Conservation (phyloP, 768 basidiomycete genomes). For the Boletus subparvulus region DNA sequence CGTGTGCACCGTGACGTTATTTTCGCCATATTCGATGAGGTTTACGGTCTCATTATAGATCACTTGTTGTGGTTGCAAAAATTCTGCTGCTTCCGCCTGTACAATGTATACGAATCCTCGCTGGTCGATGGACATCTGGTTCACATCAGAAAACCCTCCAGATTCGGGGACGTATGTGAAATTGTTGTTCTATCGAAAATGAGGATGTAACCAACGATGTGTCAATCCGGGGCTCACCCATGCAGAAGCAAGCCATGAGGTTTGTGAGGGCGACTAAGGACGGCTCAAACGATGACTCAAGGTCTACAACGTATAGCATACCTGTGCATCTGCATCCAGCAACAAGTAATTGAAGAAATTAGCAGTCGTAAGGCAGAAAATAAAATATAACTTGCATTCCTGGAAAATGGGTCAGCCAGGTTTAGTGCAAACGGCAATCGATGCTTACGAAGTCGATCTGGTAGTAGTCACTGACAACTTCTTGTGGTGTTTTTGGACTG, state of each 20-base stretch:
- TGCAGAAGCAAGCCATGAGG: constrained; percentile 61
- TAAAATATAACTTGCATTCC: constrained; percentile 28
- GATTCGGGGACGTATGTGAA: constrained; percentile 50
- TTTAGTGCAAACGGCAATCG: background rate
- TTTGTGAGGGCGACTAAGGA: constrained; percentile 59
- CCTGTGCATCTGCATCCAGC: constrained; percentile 27
- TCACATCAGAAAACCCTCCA: constrained; percentile 59
- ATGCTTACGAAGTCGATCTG: constrained; percentile 40
- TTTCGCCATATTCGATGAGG: constrained; percentile 43
- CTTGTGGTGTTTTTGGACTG: constrained; percentile 45
- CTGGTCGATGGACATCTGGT: constrained; percentile 56
- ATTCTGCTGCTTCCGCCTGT: constrained; percentile 55
- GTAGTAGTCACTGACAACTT: constrained; percentile 57
- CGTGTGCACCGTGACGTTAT: constrained; percentile 49
- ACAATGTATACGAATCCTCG: constrained; percentile 60
- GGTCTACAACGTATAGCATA: background rate
- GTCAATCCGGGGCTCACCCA: constrained; percentile 43
- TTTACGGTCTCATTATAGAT: constrained; percentile 52
- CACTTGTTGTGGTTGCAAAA: constrained; percentile 48
- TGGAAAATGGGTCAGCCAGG: constrained; percentile 9
- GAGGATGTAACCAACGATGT: background rate
- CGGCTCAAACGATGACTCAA: constrained; percentile 22
- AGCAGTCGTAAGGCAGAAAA: background rate
- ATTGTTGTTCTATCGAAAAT: constrained; percentile 52
- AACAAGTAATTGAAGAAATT: background rate